These are phyloP conservation scores for Coemansia sp. DNA, from an alignment of 192 early-diverging fungal species.

Conservation along the genomic window DNA sequence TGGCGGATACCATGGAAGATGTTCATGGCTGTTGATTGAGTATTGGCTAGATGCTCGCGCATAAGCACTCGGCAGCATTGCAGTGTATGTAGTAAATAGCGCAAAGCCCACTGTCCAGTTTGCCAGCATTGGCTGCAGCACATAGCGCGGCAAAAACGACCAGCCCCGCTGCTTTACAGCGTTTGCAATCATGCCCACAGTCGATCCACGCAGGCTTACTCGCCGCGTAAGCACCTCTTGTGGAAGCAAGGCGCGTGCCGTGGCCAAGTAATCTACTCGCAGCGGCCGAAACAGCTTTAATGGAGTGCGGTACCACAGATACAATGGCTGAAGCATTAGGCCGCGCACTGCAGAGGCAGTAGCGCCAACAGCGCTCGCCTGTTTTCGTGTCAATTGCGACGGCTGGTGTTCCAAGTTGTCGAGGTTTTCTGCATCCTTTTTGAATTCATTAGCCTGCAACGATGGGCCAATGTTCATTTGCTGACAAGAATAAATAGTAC, in stretches of 20 bases:
- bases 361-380: constrained; percentile 51
- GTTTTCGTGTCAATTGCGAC: constrained; percentile 36
- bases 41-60: constrained; percentile 39
- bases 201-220: constrained; percentile 61
- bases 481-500: not conserved
- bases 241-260: constrained; percentile 70
- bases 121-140: constrained; percentile 69
- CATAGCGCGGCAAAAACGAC: constrained; percentile 65
- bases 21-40: constrained; percentile 29
- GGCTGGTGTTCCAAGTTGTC: not conserved
- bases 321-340: constrained; percentile 48
- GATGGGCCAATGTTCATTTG: constrained; percentile 37
- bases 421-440: not conserved
- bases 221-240: constrained; percentile 39
- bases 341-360: constrained; percentile 49
- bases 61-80: constrained; percentile 35
- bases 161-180: constrained; percentile 67
- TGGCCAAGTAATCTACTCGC: constrained; percentile 75
- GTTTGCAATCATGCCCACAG: constrained; percentile 68
- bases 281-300: constrained; percentile 71
- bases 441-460: constrained; percentile 18
- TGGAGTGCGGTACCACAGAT: constrained; percentile 55
- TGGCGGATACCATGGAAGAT: constrained; percentile 41
- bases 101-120: constrained; percentile 73
- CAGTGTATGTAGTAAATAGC: constrained; percentile 70